Base-by-base conservation (phyloP, 768 basidiomycete species). In the Termitomyces sp. region DNA sequence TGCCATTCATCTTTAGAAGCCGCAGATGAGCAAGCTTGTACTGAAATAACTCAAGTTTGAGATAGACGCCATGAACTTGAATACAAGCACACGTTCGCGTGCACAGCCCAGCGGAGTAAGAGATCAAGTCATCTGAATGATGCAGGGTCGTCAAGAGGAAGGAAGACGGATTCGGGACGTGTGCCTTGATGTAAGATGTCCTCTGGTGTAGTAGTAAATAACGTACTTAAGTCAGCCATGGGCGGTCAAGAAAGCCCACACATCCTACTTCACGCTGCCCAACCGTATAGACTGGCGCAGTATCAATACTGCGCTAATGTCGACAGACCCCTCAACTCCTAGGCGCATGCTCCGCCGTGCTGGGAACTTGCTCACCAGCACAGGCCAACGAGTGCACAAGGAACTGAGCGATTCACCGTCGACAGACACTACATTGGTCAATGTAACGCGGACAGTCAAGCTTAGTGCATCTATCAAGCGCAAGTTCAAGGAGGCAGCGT, bases 321-420 rank as follows among this genome's bases (percentile, higher is more conserved):
- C 60, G 35, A 45, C 40, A 33, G 60, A 61, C 33, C 3, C 16
- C 32, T 53, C 59, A 11, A 52, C 60, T 32, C 62, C 70, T 16
- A 61, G 40, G 36, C 73, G 71, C 16, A 60, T 70, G 35, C 66
- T 81, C 4, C 74, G 70, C 53, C 73, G 81, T n/a, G 79, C 80
- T 1, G 71, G 71, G 13, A 74, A 70, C 56, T 62, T 81, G 50
- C 60, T 73, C 40, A 70, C 71, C n/a, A 71, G 69, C 62, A 72
- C 71, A 22, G 68, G 70, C 42, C 69, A 72, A 33, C 69, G 67
- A 33, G 63, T 66, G 4, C 59, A 64, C 60, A 68, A 67, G 46
- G 71, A 69, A 58, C 63, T 68, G 28, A 62, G 59, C 49, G 64
- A 65, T 42, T 44, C 61, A 36, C 42, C 50, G 50, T 61, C 63